These are phyloP conservation scores for Aspergillus aculeatinus DNA, from an alignment of 2,329 filamentous ascomycete genomes.

Conservation along the genomic window DNA sequence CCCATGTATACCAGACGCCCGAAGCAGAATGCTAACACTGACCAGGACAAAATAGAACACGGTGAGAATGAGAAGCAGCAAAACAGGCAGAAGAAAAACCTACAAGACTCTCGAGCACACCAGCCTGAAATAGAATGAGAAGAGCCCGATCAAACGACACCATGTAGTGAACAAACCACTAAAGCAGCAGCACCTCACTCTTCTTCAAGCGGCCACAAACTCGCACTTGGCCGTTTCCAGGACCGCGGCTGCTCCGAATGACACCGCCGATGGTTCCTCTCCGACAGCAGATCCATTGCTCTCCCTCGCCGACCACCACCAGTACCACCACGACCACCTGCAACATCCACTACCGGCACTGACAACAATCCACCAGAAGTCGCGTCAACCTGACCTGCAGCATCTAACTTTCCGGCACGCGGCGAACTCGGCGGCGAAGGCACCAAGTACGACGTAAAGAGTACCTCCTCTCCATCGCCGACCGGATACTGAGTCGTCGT, in stretches of 20 bases:
- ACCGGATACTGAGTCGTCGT: constrained; percentile 4
- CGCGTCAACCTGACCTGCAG: background rate
- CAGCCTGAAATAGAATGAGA: too few species aligned
- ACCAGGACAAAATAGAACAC: too few species aligned
- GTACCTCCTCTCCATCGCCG: constrained; percentile 12
- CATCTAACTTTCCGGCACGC: background rate
- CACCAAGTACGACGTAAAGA: constrained; percentile 23
- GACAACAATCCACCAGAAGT: background rate
- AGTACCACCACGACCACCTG: background rate
- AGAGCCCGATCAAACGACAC: too few species aligned
- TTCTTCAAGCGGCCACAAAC: constrained; percentile 38
- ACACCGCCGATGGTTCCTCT: constrained; percentile 34
- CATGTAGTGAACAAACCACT: too few species aligned
- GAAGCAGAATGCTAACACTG: too few species aligned
- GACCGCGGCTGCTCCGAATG: constrained; percentile 41
- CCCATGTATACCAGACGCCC: too few species aligned
- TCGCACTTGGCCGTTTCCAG: constrained; percentile 38
- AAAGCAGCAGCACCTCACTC: constrained; percentile 17
- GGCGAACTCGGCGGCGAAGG: constrained; percentile 5
- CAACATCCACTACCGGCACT: constrained; percentile 4
- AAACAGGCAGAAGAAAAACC: too few species aligned
- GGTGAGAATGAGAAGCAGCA: too few species aligned
- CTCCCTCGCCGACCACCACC: background rate
- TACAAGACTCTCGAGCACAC: too few species aligned
- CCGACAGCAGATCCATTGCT: constrained; percentile 10